These are phyloP conservation scores for Jaltomata sinuosa DNA, from an alignment of 257 asterid genomes.

Conservation along the genomic window DNA sequence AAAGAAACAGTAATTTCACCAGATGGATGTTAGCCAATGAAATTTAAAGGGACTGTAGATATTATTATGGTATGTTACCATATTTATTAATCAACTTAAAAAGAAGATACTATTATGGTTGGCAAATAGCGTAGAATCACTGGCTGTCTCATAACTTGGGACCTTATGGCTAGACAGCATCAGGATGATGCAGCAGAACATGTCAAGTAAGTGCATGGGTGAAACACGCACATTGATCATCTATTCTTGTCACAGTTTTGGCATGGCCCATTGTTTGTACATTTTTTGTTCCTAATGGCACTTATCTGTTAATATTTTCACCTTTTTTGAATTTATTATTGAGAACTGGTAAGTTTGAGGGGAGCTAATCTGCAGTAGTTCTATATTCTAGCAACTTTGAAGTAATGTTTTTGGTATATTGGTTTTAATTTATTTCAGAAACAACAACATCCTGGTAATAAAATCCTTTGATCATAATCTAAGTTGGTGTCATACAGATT, in stretches of 20 bases:
- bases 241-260: not conserved
- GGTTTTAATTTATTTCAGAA: not conserved
- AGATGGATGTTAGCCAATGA: not conserved
- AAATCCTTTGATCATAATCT: not conserved
- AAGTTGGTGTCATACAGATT: conserved; percentile 2
- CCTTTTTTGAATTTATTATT: not conserved
- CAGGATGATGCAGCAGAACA: not conserved
- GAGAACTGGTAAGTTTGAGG: not conserved
- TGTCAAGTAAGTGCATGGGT: not conserved
- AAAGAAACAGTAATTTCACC: not conserved
- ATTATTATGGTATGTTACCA: not conserved
- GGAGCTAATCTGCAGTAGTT: not conserved
- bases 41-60: not conserved
- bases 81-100: not conserved
- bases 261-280: not conserved
- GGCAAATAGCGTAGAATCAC: not conserved
- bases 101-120: not conserved
- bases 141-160: not conserved
- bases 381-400: not conserved
- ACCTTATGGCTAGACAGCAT: not conserved
- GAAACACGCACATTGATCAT: not conserved
- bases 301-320: not conserved
- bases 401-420: not conserved
- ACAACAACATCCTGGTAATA: conserved; percentile 3
- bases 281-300: not conserved